Evolutionary conservation across 2,329 filamentous ascomycete species (phyloP).

Genomic region (Colletotrichum sp.): DNA sequence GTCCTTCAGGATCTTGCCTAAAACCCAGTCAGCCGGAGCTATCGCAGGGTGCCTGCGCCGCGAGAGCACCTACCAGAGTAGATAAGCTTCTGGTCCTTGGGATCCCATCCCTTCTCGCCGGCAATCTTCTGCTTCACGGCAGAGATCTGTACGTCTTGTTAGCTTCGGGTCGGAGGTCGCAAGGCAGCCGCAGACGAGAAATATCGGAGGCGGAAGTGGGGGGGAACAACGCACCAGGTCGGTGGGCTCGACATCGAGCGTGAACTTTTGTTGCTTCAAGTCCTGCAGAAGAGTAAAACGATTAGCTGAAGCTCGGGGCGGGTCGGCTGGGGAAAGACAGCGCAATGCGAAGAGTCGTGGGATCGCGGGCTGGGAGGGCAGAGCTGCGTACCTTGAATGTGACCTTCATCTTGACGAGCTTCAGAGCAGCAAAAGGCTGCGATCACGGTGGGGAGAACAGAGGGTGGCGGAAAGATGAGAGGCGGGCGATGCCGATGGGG

Average conservation of each 20-base stretch:
- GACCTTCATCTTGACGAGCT: constrained; percentile 67
- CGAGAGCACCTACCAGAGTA: constrained; percentile 78
- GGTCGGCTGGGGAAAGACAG: not conserved
- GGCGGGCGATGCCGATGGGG: not conserved
- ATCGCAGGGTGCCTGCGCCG: not conserved
- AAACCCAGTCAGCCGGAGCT: not conserved
- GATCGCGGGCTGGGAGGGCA: not conserved
- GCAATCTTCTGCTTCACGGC: constrained; percentile 92
- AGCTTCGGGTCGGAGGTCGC: constrained; percentile 25
- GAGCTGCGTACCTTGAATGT: constrained; percentile 63
- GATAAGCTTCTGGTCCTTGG: constrained; percentile 91
- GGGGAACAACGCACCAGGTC: constrained; percentile 75
- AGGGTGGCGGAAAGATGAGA: not conserved
- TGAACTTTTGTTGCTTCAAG: constrained; percentile 98
- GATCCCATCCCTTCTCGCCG: constrained; percentile 92
- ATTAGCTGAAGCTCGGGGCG: constrained; percentile 10
- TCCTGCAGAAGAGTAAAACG: constrained; percentile 62
- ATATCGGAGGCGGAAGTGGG: constrained; percentile 25
- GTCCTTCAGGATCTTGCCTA: constrained; percentile 98
- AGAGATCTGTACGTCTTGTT: constrained; percentile 67
- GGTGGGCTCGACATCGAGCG: constrained; percentile 90
- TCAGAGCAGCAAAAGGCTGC: constrained; percentile 34
- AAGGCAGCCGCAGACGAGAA: constrained; percentile 17
- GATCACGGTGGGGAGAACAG: not conserved
- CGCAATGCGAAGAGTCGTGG: not conserved